Evolutionary conservation across 1,284 basidiomycete genomes (phyloP).

Genomic region (Boletus sp.): DNA sequence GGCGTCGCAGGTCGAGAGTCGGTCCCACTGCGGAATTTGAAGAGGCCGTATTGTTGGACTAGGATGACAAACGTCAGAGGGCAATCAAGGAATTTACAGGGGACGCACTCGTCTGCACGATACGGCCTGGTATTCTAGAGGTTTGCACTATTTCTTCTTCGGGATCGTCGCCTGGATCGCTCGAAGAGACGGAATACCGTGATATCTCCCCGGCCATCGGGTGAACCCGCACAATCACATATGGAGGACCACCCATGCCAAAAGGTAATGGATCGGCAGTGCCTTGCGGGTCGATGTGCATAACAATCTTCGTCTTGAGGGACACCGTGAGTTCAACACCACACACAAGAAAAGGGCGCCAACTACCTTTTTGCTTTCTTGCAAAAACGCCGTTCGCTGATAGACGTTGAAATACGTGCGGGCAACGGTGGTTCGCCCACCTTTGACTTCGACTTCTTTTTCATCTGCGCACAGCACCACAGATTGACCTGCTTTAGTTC

Average conservation of each 20-base stretch:
- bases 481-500: slow-evolving; percentile 69
- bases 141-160: slow-evolving; percentile 87
- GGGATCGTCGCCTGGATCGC: slow-evolving; percentile 67
- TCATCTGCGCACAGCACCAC: slow-evolving; percentile 73
- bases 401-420: slow-evolving; percentile 87
- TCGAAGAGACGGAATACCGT: slow-evolving; percentile 74
- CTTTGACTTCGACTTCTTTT: slow-evolving; percentile 67
- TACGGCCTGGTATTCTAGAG: slow-evolving; percentile 66
- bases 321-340: slow-evolving; percentile 13
- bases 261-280: slow-evolving; percentile 77
- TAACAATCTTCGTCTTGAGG: slow-evolving; percentile 79
- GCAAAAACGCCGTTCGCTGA: slow-evolving; percentile 73
- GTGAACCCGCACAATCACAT: slow-evolving; percentile 74
- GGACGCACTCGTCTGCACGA: slow-evolving; percentile 78
- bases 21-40: slow-evolving; percentile 78
- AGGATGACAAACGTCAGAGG: slow-evolving; percentile 15
- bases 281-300: slow-evolving; percentile 80
- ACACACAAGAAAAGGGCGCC: slow-evolving; percentile 1
- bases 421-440: slow-evolving; percentile 65
- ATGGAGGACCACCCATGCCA: slow-evolving; percentile 67
- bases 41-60: slow-evolving; percentile 88
- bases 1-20: slow-evolving; percentile 83
- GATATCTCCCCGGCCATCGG: slow-evolving; percentile 83
- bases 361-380: slow-evolving; percentile 75
- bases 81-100: neutral